Evolutionary conservation across 2,329 filamentous ascomycete genomes (phyloP), one percentile per base, ranked within the genome.

Genomic region (Fusarium luffae): DNA sequence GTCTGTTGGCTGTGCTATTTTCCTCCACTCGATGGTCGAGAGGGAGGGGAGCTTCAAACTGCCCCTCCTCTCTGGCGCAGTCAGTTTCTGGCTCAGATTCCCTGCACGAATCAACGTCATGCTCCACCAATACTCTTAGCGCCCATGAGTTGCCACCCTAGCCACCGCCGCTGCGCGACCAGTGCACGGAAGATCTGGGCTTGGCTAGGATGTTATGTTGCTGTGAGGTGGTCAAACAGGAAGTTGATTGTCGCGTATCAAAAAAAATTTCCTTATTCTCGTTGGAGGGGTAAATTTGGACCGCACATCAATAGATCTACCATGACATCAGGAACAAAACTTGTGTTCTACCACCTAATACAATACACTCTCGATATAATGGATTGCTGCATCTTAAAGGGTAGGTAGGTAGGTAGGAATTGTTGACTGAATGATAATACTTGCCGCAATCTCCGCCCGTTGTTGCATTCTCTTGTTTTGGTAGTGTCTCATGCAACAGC

Each of bases 41-140:
- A 54, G 68, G 62, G 57, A 55, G 67, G 70, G 60, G 61, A 70
- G 63, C 67, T 72, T 64, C 64, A 59, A 46, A 52, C 43, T 76
- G 63, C 74, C 73, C 74, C 74, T 75, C 74, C 59, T 67, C 63
- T 62, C 44, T 70, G 59, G 60, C 56, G 70, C 57, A 66, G 63
- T 70, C 64, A 48, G 63, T 71, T 66, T 70, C 69, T 66, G 54
- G 65, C 61, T 71, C 68, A 63, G 40, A 64, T 55, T 66, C 67
- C 70, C 64, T 73, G 66, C 63, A 71, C 60, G 61, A 73, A 68
- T 60, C 68, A 75, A 77, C 76, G 76, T 77, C 77, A 78, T 77
- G 68, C 74, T 72, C 76, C 75, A 75, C 76, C 68, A 56, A 52
- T 51, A 28, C 19, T 43, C 41, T 59, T 74, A 62, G 63, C 44